A percentile compares a stretch with the other conserved stretches of the same genome.
Evolutionary conservation across 257 asterid species (phyloP).

Genomic region (Penstemon newberryi): DNA sequence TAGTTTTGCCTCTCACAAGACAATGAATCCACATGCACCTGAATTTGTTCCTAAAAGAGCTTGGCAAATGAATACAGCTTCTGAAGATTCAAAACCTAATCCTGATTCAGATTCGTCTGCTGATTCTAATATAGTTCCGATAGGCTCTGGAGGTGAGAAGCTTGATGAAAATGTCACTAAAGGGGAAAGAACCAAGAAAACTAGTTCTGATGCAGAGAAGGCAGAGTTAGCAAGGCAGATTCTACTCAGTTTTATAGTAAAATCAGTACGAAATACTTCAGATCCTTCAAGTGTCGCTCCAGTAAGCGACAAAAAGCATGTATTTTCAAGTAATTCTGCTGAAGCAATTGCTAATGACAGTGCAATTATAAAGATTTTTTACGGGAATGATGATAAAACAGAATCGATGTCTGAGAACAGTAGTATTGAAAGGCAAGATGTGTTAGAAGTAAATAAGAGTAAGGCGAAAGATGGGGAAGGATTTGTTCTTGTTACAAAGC

Average conservation of each 20-base stretch:
- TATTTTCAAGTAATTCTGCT: slow-evolving; percentile 50
- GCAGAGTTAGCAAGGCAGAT: slow-evolving; percentile 93
- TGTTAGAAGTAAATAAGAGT: slow-evolving; percentile 38
- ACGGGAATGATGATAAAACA: slow-evolving; percentile 56
- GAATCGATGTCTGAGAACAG: slow-evolving; percentile 33
- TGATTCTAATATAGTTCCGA: slow-evolving; percentile 41
- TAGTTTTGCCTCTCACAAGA: slow-evolving; percentile 44
- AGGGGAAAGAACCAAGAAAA: slow-evolving; percentile 51
- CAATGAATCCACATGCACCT: slow-evolving; percentile 95
- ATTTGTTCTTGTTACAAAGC: slow-evolving; percentile 78
- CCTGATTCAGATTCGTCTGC: slow-evolving; percentile 43
- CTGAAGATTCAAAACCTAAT: slow-evolving; percentile 48
- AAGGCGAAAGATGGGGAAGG: slow-evolving; percentile 79
- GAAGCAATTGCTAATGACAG: slow-evolving; percentile 81
- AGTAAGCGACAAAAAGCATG: slow-evolving; percentile 46
- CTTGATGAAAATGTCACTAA: slow-evolving; percentile 39
- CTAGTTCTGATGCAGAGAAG: slow-evolving; percentile 63
- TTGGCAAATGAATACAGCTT: slow-evolving; percentile 44
- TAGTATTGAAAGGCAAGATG: slow-evolving; percentile 31
- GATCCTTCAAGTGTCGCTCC: slow-evolving; percentile 46
- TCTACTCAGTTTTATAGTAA: slow-evolving; percentile 87
- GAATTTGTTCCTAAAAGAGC: slow-evolving; percentile 79
- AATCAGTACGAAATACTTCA: slow-evolving; percentile 76
- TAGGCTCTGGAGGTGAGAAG: slow-evolving; percentile 46
- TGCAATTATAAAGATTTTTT: slow-evolving; percentile 69